Conservation (phyloP, 192 early-diverging fungal genomes). For the Hyaloraphidium curvatum region DNA sequence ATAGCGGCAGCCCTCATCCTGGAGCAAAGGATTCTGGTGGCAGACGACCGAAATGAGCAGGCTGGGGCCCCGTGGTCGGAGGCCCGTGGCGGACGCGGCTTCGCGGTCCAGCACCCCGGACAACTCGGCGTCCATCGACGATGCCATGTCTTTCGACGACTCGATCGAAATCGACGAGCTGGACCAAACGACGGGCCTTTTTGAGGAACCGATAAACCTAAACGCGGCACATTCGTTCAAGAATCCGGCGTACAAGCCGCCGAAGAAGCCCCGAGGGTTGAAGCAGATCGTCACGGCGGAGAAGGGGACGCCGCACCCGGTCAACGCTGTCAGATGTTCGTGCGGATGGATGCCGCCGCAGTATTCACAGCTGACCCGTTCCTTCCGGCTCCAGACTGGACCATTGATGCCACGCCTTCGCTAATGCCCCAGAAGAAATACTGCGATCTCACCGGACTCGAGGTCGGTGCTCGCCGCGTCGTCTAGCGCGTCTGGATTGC, state of each 20-base stretch:
- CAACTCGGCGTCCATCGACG: too few relatives aligned
- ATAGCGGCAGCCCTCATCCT: too few relatives aligned
- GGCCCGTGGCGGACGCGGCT: too few relatives aligned
- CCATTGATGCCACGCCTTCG: constrained; percentile 67
- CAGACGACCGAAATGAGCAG: too few relatives aligned
- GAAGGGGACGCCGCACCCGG: constrained; percentile 28
- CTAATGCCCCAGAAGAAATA: constrained; percentile 70
- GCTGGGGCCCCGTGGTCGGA: too few relatives aligned
- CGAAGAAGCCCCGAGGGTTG: constrained; percentile 55
- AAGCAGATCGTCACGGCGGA: constrained; percentile 64
- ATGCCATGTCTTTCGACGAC: too few relatives aligned
- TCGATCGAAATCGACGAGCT: too few relatives aligned
- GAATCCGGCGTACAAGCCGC: constrained; percentile 33
- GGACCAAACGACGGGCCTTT: too few relatives aligned
- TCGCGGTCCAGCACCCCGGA: too few relatives aligned
- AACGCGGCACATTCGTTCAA: constrained; percentile 50
- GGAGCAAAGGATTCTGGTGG: too few relatives aligned
- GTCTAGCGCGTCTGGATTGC: constrained; percentile 59
- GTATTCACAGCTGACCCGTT: constrained; percentile 4
- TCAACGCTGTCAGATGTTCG: constrained; percentile 47
- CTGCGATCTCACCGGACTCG: constrained; percentile 76
- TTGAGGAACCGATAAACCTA: too few relatives aligned
- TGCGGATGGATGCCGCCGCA: not conserved
- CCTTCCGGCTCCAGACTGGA: constrained; percentile 33
- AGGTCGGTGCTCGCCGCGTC: constrained; percentile 16